These are phyloP conservation scores for Clathrospora elynae DNA, from an alignment of 2,329 filamentous ascomycete genomes.

Conservation along the genomic window DNA sequence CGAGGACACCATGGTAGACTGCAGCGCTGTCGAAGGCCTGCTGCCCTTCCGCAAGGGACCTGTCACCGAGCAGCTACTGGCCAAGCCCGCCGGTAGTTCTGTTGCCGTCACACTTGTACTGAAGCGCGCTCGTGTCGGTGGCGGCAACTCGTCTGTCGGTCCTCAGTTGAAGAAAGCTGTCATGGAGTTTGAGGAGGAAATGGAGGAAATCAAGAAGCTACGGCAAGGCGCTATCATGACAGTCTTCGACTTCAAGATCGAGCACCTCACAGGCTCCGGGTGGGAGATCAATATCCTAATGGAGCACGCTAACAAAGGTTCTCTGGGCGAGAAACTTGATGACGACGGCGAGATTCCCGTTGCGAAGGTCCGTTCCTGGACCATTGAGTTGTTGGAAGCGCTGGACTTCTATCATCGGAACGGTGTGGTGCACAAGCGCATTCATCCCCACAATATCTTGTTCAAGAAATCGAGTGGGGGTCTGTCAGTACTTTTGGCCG, in stretches of 20 bases:
- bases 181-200: slow-evolving; percentile 73
- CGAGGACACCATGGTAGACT: slow-evolving; percentile 64
- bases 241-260: slow-evolving; percentile 81
- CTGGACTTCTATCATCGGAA: slow-evolving; percentile 85
- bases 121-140: slow-evolving; percentile 51
- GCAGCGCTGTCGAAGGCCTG: slow-evolving; percentile 71
- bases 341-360: slow-evolving; percentile 75
- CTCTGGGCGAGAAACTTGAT: slow-evolving; percentile 80
- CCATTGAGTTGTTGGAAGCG: slow-evolving; percentile 87
- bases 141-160: slow-evolving; percentile 64
- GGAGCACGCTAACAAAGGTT: slow-evolving; percentile 80
- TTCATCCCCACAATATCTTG: slow-evolving; percentile 80
- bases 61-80: slow-evolving; percentile 71
- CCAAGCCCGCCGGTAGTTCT: slow-evolving; percentile 66
- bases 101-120: slow-evolving; percentile 65
- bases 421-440: slow-evolving; percentile 80
- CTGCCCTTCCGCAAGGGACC: slow-evolving; percentile 68
- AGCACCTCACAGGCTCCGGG: slow-evolving; percentile 52
- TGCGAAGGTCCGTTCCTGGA: slow-evolving; percentile 82
- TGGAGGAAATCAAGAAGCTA: slow-evolving; percentile 76
- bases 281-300: slow-evolving; percentile 80
- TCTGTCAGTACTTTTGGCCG: slow-evolving; percentile 71
- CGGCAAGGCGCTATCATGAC: slow-evolving; percentile 78
- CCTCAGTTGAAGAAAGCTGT: slow-evolving; percentile 75
- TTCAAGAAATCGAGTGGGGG: slow-evolving; percentile 73